phyloP scores from a whole-genome alignment of 768 basidiomycete genomes.

The Mycena haematopus region DNA sequence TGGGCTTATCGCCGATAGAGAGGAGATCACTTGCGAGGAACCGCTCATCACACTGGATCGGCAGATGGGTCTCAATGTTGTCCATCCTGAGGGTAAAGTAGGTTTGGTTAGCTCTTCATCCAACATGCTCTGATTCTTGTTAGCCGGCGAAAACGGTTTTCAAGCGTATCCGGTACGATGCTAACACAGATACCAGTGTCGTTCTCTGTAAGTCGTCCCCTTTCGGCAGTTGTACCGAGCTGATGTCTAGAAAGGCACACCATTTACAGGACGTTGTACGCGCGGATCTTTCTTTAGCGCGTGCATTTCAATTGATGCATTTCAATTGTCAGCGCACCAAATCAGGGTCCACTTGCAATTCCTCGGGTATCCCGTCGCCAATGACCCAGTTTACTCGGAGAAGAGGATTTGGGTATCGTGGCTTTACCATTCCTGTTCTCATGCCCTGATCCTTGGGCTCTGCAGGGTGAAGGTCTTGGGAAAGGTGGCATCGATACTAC shows the following conservation, averaged over 20 bases:
- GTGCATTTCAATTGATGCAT: slow-evolving; percentile 21
- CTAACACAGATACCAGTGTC: slow-evolving; percentile 81
- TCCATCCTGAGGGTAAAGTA: slow-evolving; percentile 95
- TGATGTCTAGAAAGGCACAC: slow-evolving; percentile 62
- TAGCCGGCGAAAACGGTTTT: slow-evolving; percentile 92
- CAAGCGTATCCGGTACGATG: slow-evolving; percentile 81
- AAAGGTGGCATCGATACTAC: slow-evolving; percentile 81
- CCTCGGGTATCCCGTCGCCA: slow-evolving; percentile 92
- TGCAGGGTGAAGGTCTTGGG: slow-evolving; percentile 73
- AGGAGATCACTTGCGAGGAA: slow-evolving; percentile 82
- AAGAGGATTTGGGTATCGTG: slow-evolving; percentile 70
- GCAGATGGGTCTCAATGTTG: slow-evolving; percentile 96
- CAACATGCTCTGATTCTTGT: slow-evolving; percentile 11
- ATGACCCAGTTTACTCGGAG: slow-evolving; percentile 93
- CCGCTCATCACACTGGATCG: slow-evolving; percentile 91
- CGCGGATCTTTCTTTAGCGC: slow-evolving; percentile 26
- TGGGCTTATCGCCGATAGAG: slow-evolving; percentile 48
- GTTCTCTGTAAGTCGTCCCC: slow-evolving; percentile 67
- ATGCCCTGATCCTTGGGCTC: slow-evolving; percentile 1
- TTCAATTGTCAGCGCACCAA: slow-evolving; percentile 78
- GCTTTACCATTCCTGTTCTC: slow-evolving; percentile 14
- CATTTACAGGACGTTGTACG: slow-evolving; percentile 92
- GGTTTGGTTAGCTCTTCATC: slow-evolving; percentile 19
- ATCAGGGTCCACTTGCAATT: slow-evolving; percentile 96
- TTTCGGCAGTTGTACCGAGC: slow-evolving; percentile 4